phyloP scores from a whole-genome alignment of 805 yeast species.

The Candida chilensis region DNA sequence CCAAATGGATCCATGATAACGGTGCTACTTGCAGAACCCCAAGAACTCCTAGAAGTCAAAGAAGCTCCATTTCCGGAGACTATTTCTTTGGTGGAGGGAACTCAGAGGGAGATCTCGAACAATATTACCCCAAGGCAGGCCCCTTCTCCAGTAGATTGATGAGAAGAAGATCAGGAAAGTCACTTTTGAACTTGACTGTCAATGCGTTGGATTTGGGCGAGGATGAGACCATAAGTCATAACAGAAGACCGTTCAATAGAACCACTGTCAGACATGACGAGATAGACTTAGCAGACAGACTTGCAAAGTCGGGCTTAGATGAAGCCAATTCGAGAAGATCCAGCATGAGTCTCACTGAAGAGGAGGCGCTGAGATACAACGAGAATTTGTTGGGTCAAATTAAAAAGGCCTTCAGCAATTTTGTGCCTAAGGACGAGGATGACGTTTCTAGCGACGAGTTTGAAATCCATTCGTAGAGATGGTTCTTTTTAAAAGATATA shows the following conservation, averaged over 20 bases:
- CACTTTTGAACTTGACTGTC: constrained; percentile 59
- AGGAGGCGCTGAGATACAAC: constrained; percentile 11
- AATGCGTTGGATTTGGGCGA: constrained; percentile 58
- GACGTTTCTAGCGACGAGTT: constrained; percentile 46
- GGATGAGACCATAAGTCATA: constrained; percentile 35
- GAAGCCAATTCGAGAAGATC: neutral
- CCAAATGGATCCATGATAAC: constrained; percentile 84
- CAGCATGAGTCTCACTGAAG: constrained; percentile 1
- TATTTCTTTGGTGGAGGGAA: constrained; percentile 8
- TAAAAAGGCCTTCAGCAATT: constrained; percentile 15
- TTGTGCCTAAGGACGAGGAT: constrained; percentile 23
- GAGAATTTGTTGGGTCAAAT: constrained; percentile 28
- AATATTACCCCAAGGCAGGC: constrained; percentile 34
- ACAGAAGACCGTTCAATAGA: constrained; percentile 7
- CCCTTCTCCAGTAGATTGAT: constrained; percentile 45
- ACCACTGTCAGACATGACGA: constrained; percentile 3
- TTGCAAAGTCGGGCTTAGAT: constrained; percentile 9
- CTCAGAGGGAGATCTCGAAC: constrained; percentile 21
- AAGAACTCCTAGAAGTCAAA: constrained; percentile 26
- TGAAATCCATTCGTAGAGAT: constrained; percentile 28
- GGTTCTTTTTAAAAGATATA: constrained; percentile 1
- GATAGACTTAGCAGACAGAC: neutral
- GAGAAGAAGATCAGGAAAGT: constrained; percentile 69
- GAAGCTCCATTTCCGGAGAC: constrained; percentile 14
- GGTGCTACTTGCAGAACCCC: constrained; percentile 61